Evolutionary conservation across 176 grass and related monocot genomes (phyloP).

Genomic region (Eremochloa ophiuroides): DNA sequence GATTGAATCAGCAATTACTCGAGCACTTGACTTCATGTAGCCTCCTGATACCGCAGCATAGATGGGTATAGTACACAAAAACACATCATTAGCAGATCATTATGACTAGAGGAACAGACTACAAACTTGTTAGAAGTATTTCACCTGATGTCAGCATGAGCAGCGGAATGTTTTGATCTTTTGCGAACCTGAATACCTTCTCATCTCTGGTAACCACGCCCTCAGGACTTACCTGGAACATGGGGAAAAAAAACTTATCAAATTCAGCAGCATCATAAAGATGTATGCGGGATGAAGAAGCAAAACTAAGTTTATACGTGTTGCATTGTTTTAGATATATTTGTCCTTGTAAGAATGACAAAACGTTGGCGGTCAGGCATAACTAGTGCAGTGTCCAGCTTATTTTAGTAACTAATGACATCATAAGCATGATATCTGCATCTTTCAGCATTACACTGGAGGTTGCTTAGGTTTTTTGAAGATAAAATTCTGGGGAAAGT

Average conservation of each 20-base stretch:
- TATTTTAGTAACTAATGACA: background rate
- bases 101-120: background rate
- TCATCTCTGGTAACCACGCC: conserved; percentile 84
- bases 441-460: background rate
- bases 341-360: background rate
- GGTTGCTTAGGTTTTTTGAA: background rate
- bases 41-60: conserved; percentile 48
- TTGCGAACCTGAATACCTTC: conserved; percentile 86
- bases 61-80: background rate
- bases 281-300: background rate
- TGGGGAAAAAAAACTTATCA: background rate
- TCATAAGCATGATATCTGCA: background rate
- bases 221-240: conserved; percentile 64
- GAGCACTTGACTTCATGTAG: conserved; percentile 93
- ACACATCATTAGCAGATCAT: background rate
- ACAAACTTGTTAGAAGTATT: background rate
- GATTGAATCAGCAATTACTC: conserved; percentile 76
- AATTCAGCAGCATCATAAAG: background rate
- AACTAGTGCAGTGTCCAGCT: background rate
- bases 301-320: background rate
- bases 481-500: background rate
- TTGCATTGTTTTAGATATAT: background rate
- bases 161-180: conserved; percentile 82
- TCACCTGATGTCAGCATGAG: conserved; percentile 94
- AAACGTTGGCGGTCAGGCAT: background rate